Evolutionary conservation across 163 green algal species (phyloP).

Genomic region (Chlamydomonas reinhardtii): DNA sequence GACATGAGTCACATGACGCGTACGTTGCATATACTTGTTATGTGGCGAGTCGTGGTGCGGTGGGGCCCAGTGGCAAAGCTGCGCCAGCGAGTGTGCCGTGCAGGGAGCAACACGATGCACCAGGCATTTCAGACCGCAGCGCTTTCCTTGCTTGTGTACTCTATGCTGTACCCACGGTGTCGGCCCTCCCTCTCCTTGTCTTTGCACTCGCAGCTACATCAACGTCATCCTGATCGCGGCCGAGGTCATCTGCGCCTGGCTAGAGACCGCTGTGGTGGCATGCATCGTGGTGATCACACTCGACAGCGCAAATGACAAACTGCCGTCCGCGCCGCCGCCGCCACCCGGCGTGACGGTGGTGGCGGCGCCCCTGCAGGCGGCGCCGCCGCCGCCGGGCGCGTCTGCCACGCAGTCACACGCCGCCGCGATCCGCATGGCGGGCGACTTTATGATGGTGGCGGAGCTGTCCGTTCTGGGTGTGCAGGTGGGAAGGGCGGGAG

Average conservation of each 20-base stretch:
- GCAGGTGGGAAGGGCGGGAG: slow-evolving; percentile 4
- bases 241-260: slow-evolving; percentile 31
- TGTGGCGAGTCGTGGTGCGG: no score
- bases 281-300: neutral
- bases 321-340: neutral
- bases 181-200: no score
- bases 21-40: no score
- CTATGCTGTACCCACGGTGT: no score
- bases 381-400: neutral
- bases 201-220: slow-evolving; percentile 26
- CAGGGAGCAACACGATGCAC: no score
- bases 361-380: neutral
- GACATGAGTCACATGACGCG: no score
- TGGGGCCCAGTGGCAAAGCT: no score
- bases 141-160: no score
- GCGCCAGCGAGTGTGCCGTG: no score
- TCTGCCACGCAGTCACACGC: neutral
- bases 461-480: slow-evolving; percentile 9
- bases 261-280: neutral
- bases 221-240: slow-evolving; percentile 21
- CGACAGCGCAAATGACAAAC: neutral
- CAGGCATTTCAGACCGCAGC: no score
- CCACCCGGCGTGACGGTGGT: no score
- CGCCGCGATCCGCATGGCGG: neutral
- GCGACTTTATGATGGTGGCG: slow-evolving; percentile 22